Conservation (phyloP, 192 early-diverging fungal species). For the Coemansia sp. region DNA sequence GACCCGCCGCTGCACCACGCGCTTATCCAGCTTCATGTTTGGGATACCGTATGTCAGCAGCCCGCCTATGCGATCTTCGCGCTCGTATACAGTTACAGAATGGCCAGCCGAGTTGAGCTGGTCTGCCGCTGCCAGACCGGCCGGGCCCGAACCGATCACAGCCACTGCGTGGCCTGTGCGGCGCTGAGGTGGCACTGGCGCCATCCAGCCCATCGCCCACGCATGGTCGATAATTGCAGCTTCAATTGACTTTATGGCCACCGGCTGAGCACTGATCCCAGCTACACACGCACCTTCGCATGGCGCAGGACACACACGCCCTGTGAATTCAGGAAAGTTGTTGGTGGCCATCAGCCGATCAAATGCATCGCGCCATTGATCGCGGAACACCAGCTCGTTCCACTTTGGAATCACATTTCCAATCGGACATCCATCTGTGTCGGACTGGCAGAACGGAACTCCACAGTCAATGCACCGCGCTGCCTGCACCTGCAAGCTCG, state of each 20-base stretch:
- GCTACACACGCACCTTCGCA: conserved; percentile 96
- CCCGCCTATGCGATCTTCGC: conserved; percentile 94
- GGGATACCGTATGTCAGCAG: conserved; percentile 98
- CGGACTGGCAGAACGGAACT: conserved; percentile 97
- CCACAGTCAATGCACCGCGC: conserved; percentile 98
- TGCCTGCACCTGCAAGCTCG: conserved; percentile 87
- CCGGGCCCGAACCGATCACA: conserved; percentile 93
- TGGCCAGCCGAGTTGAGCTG: conserved; percentile 98
- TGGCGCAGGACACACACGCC: conserved; percentile 97
- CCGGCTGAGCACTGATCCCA: conserved; percentile 92
- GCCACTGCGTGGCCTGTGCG: conserved; percentile 86
- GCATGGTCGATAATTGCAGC: conserved; percentile 96
- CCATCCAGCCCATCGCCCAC: conserved; percentile 97
- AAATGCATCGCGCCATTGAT: conserved; percentile 95
- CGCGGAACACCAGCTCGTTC: conserved; percentile 95
- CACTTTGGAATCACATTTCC: conserved; percentile 99
- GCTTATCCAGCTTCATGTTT: conserved; percentile 99
- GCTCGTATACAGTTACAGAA: conserved; percentile 92
- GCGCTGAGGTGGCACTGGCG: conserved; percentile 71
- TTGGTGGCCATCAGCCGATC: conserved; percentile 93
- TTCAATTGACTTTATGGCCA: conserved; percentile 97
- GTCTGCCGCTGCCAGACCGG: conserved; percentile 93
- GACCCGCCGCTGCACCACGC: conserved; percentile 87
- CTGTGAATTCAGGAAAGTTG: conserved; percentile 99
- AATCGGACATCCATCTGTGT: conserved; percentile 92